Evolutionary conservation across 257 asterid genomes (phyloP).

Genomic region (Ilex aquifolium): DNA sequence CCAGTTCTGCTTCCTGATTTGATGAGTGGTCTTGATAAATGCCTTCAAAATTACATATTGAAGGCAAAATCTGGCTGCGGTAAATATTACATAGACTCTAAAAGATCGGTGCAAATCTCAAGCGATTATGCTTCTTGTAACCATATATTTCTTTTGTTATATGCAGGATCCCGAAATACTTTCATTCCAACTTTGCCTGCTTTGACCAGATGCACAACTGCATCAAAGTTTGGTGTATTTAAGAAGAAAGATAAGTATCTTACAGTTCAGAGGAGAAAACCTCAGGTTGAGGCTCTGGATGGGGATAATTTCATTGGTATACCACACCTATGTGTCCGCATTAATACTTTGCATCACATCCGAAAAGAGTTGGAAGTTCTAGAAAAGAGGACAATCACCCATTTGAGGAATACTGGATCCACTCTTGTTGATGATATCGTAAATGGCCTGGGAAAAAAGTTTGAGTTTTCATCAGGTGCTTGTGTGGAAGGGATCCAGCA

Average conservation of each 20-base stretch:
- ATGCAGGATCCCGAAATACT: conserved; percentile 60
- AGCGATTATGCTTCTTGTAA: not conserved
- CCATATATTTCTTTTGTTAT: not conserved
- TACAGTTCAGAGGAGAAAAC: conserved; percentile 38
- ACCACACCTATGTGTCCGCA: conserved; percentile 61
- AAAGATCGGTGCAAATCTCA: not conserved
- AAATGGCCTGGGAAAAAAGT: conserved; percentile 32
- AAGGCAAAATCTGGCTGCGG: conserved; percentile 77
- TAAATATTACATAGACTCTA: conserved; percentile 23
- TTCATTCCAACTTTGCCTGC: conserved; percentile 58
- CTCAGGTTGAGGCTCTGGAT: conserved; percentile 29
- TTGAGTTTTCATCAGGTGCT: conserved; percentile 55
- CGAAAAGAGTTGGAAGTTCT: conserved; percentile 70
- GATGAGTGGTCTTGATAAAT: conserved; percentile 58
- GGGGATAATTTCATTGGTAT: conserved; percentile 39
- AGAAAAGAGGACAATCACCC: conserved; percentile 48
- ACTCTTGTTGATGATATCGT: conserved; percentile 31
- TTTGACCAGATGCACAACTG: conserved; percentile 61
- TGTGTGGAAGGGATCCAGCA: conserved; percentile 74
- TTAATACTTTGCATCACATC: conserved; percentile 64
- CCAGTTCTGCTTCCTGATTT: conserved; percentile 83
- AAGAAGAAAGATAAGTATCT: conserved; percentile 60
- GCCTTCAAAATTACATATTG: conserved; percentile 57
- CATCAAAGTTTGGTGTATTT: conserved; percentile 59
- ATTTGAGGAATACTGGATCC: conserved; percentile 47